These are phyloP conservation scores for Aspergillus aculeatinus DNA, from an alignment of 2,329 filamentous ascomycete species.

Conservation along the genomic window DNA sequence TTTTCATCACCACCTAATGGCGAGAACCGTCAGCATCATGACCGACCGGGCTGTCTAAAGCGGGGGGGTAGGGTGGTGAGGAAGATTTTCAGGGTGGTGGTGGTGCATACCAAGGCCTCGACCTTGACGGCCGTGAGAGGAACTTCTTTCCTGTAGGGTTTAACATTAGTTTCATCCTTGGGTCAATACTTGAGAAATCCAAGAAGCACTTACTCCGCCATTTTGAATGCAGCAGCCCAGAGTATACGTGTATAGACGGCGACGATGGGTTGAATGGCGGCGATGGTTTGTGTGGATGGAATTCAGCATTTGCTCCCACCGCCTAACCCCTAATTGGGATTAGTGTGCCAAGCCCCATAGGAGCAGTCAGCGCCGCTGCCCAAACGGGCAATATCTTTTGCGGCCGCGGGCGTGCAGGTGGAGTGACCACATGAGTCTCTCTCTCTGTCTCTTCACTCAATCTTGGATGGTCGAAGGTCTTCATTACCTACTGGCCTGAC, in stretches of 20 bases:
- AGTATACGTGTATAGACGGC: constrained; percentile 20
- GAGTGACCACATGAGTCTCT: too few species aligned
- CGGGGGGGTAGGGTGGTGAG: constrained; percentile 24
- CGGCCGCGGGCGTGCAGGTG: too few species aligned
- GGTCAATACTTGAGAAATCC: not conserved
- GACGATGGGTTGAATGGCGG: constrained; percentile 20
- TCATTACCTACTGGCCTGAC: not conserved
- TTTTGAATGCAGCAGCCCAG: constrained; percentile 28
- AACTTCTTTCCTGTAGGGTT: constrained; percentile 58
- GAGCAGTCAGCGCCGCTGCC: not conserved
- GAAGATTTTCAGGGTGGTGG: constrained; percentile 32
- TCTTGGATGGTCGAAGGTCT: not conserved
- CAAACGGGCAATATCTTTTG: not conserved
- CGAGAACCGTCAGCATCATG: constrained; percentile 26
- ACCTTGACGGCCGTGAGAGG: constrained; percentile 87
- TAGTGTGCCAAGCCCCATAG: constrained; percentile 29
- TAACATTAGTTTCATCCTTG: constrained; percentile 19
- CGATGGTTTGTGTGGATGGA: constrained; percentile 35
- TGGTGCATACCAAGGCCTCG: constrained; percentile 76
- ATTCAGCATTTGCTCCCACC: constrained; percentile 30
- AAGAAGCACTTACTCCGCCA: constrained; percentile 30
- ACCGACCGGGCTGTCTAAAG: constrained; percentile 13
- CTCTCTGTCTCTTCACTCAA: too few species aligned
- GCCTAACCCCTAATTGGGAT: constrained; percentile 21
- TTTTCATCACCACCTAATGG: constrained; percentile 86